A percentile compares a stretch with the other conserved stretches of the same genome.
phyloP scores from a whole-genome alignment of 169 alveolate species.

The Plasmodium ovale region DNA sequence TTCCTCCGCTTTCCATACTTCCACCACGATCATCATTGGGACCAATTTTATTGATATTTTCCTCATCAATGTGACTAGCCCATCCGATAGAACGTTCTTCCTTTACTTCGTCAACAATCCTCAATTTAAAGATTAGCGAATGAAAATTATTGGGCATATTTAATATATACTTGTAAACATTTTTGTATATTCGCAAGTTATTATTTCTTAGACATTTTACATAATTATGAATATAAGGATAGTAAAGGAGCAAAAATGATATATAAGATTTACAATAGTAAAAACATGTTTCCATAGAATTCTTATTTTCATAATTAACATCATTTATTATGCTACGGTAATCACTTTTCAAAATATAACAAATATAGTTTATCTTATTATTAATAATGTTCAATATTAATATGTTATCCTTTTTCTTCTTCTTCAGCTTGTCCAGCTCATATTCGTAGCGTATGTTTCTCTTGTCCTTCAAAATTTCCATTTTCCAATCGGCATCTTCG shows the following conservation, averaged over 20 bases:
- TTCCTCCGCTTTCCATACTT: background rate
- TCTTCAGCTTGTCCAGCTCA: conserved; percentile 61
- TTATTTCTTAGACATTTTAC: conserved; percentile 37
- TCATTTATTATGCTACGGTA: conserved; percentile 53
- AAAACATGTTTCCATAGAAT: conserved; percentile 55
- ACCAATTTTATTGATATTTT: background rate
- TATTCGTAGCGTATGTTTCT: conserved; percentile 66
- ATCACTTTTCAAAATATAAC: conserved; percentile 73
- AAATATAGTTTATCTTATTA: conserved; percentile 56
- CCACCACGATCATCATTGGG: too few species aligned
- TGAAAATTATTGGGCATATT: conserved; percentile 41
- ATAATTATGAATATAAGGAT: conserved; percentile 61
- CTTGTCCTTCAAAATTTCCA: conserved; percentile 49
- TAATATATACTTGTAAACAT: conserved; percentile 60
- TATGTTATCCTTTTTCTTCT: conserved; percentile 55
- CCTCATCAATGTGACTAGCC: background rate
- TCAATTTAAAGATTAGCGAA: conserved; percentile 28
- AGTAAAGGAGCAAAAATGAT: conserved; percentile 48
- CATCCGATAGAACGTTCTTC: background rate
- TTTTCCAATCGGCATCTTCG: background rate
- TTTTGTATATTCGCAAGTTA: conserved; percentile 40
- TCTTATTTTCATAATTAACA: conserved; percentile 34
- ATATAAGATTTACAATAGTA: conserved; percentile 61
- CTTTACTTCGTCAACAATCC: conserved; percentile 26
- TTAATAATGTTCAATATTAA: conserved; percentile 40